These are phyloP conservation scores for Raffaelea ambrosiae DNA, from an alignment of 2,329 filamentous ascomycete genomes.

Conservation along the genomic window DNA sequence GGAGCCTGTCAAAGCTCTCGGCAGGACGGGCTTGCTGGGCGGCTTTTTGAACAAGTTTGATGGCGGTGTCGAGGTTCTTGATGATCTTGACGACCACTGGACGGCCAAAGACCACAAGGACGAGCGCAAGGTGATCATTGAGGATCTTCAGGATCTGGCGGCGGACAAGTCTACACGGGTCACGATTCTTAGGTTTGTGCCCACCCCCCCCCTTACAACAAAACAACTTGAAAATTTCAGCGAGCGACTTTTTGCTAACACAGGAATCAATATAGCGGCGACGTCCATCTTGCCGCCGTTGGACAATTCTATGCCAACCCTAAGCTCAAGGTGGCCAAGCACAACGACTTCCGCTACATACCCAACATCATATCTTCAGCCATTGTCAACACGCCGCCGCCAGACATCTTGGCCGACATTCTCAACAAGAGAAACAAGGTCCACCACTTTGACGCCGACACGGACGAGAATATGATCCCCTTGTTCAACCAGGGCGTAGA, in stretches of 20 bases:
- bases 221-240: neutral
- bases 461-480: constrained; percentile 92
- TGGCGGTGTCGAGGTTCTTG: constrained; percentile 82
- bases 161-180: constrained; percentile 86
- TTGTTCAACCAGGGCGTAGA: constrained; percentile 87
- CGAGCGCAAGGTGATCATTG: constrained; percentile 78
- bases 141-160: constrained; percentile 87
- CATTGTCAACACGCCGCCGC: constrained; percentile 86
- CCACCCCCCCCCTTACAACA: neutral
- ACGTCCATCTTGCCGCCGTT: constrained; percentile 85
- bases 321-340: constrained; percentile 69
- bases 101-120: constrained; percentile 90
- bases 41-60: constrained; percentile 82
- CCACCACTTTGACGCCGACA: constrained; percentile 64
- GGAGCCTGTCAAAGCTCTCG: constrained; percentile 82
- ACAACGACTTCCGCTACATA: constrained; percentile 94
- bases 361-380: constrained; percentile 90
- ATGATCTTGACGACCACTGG: constrained; percentile 95
- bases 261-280: no score
- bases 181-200: constrained; percentile 66
- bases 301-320: constrained; percentile 94
- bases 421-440: constrained; percentile 88
- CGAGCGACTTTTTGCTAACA: constrained; percentile 1
- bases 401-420: constrained; percentile 80
- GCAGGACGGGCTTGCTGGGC: constrained; percentile 71